A percentile compares a stretch with the other conserved stretches of the same genome.
Evolutionary conservation across 805 yeast species (phyloP).

Genomic region (Hanseniaspora mollemarum): DNA sequence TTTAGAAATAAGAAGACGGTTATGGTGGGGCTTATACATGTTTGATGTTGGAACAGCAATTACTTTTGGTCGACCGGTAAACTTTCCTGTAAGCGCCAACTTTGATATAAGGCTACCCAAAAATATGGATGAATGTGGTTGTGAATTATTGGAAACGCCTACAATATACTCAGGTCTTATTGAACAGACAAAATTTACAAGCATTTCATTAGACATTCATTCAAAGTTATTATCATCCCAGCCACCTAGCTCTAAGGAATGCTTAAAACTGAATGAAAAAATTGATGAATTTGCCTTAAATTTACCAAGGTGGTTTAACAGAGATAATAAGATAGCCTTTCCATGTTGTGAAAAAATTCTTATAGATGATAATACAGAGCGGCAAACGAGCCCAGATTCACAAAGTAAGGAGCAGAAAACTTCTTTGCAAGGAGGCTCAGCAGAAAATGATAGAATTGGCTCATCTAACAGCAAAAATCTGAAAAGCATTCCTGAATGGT

Average conservation of each 20-base stretch:
- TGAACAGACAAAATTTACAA: slow-evolving; percentile 42
- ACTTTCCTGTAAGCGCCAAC: slow-evolving; percentile 35
- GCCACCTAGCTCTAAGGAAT: slow-evolving; percentile 35
- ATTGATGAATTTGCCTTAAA: slow-evolving; percentile 33
- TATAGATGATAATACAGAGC: neutral
- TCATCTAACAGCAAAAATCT: slow-evolving; percentile 3
- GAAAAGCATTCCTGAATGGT: slow-evolving; percentile 37
- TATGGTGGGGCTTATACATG: slow-evolving; percentile 59
- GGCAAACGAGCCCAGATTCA: too few species aligned
- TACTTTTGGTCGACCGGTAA: slow-evolving; percentile 54
- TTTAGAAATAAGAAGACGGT: slow-evolving; percentile 45
- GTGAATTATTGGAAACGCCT: slow-evolving; percentile 29
- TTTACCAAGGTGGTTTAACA: slow-evolving; percentile 41
- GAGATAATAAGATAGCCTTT: slow-evolving; percentile 25
- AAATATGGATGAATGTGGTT: slow-evolving; percentile 35
- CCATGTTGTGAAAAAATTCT: neutral
- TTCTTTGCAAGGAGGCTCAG: neutral
- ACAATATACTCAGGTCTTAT: slow-evolving; percentile 50
- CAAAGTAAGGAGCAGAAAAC: too few species aligned
- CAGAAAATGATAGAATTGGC: slow-evolving; percentile 12
- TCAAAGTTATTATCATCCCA: slow-evolving; percentile 39
- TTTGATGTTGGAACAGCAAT: slow-evolving; percentile 55
- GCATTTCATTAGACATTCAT: slow-evolving; percentile 39
- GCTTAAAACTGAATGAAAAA: slow-evolving; percentile 37
- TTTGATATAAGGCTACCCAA: slow-evolving; percentile 41